phyloP scores from a whole-genome alignment of 148 eudicot genomes.

The Chenopodium formosanum region DNA sequence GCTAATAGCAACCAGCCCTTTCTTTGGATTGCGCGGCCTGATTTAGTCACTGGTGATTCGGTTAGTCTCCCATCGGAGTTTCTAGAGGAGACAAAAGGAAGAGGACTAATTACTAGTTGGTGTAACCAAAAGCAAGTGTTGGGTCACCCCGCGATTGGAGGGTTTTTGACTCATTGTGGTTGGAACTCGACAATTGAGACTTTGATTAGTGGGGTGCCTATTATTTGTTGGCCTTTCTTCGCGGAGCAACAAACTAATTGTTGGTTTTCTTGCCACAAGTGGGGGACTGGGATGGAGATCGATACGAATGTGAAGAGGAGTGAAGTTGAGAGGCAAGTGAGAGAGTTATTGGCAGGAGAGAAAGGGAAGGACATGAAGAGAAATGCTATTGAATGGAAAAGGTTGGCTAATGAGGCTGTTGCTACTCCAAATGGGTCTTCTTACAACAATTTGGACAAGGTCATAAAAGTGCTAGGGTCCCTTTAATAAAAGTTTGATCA shows the following conservation, averaged over 20 bases:
- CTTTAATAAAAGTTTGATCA: too few species aligned
- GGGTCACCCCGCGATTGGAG: constrained; percentile 28
- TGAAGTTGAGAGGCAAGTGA: constrained; percentile 30
- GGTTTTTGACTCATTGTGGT: constrained; percentile 37
- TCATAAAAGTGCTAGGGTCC: constrained; percentile 15
- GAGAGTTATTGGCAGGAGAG: constrained; percentile 31
- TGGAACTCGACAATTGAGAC: constrained; percentile 34
- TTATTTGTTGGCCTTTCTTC: constrained; percentile 42
- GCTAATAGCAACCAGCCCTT: constrained; percentile 32
- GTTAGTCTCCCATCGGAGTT: constrained; percentile 28
- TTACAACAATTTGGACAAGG: constrained; percentile 19
- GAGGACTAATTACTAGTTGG: constrained; percentile 25
- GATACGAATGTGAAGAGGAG: constrained; percentile 27
- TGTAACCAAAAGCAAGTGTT: constrained; percentile 35
- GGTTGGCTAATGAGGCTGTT: constrained; percentile 26
- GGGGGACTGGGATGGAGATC: constrained; percentile 38
- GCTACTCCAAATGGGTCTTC: constrained; percentile 28
- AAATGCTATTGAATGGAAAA: constrained; percentile 22
- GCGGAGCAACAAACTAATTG: constrained; percentile 38
- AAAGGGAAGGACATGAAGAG: constrained; percentile 32
- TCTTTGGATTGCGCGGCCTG: constrained; percentile 34
- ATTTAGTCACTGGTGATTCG: constrained; percentile 19
- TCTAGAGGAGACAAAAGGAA: constrained; percentile 16
- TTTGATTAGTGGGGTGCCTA: constrained; percentile 28
- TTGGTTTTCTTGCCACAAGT: constrained; percentile 32